Base-by-base conservation (phyloP, 768 basidiomycete genomes). In the Coprinopsis sp. region DNA sequence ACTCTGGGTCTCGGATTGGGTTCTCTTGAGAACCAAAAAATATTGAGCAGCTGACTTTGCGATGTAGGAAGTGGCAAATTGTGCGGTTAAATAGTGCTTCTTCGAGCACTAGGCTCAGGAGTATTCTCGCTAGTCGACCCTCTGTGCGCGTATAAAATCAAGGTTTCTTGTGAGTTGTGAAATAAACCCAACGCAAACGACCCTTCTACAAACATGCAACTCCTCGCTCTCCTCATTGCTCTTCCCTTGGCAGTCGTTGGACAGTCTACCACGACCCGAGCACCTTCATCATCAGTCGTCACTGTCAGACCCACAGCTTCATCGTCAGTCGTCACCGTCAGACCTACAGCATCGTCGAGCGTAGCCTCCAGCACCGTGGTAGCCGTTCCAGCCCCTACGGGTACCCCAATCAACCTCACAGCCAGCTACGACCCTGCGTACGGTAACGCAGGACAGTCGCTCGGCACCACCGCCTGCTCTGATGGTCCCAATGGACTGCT, bases 401-500 rank as follows among this genome's bases (percentile, higher is more conserved):
- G 25, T 19, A 33, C 34, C 27, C 3, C 34, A 6, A 7, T 34
- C 33, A 28, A 40, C n/a, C 50, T 60, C 29, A 65, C 58, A 12
- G 33, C 48, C 37, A 54, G 54, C 45, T 82, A 65, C 58, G 79
- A 84, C 62, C 37, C 64, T n/a, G 40, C 60, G 2, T 86, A 80
- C 63, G 84, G 84, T 61, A 61, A 70, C 6, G 43, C 45, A 1
- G 33, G 34, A 7, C 56, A 55, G n/a, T 73, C 73, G 5, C 66
- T 83, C 19, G 44, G 57, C 52, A 60, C 51, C 14, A 71, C 73
- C 30, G 67, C 74, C 5, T 76, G 74, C 58, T 76, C 74, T 10
- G 57, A 76, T 49, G 81, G 82, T 5, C 43, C 57, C n/a, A 65
- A 80, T 45, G 82, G 81, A 6, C 64, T 84, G 14, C 27, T 71